Conservation (phyloP, 23 red algal genomes). For the Gracilaria caudata region DNA sequence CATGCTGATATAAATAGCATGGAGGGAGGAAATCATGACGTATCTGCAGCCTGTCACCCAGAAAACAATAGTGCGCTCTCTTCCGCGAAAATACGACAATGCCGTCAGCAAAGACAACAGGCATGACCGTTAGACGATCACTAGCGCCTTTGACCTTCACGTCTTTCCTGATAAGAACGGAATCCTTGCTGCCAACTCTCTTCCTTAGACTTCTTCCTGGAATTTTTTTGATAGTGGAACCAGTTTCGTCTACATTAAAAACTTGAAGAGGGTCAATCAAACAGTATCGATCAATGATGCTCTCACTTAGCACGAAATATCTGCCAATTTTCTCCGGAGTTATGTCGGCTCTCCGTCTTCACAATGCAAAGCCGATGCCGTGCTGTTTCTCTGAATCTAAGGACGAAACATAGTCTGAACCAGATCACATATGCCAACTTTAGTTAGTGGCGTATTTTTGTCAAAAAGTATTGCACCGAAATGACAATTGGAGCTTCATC, state of each 20-base stretch:
- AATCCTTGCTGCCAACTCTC: neutral
- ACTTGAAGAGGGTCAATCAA: neutral
- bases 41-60: too few relatives aligned
- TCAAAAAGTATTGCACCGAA: neutral
- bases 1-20: conserved; percentile 32
- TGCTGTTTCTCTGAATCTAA: neutral
- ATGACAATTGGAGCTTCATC: neutral
- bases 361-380: neutral
- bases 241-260: neutral
- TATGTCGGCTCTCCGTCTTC: neutral
- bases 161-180: neutral
- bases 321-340: neutral
- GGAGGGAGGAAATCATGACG: conserved; percentile 9
- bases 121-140: conserved; percentile 29
- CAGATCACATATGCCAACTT: neutral
- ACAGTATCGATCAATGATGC: neutral
- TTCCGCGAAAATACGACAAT: conserved; percentile 11
- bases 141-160: neutral
- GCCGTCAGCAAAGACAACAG: conserved; percentile 26
- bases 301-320: neutral
- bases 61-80: too few relatives aligned
- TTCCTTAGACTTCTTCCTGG: neutral
- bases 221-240: neutral
- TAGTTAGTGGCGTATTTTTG: neutral
- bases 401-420: neutral